Base-by-base conservation (phyloP, 306 rosid genomes). In the Albizia julibrissin region DNA sequence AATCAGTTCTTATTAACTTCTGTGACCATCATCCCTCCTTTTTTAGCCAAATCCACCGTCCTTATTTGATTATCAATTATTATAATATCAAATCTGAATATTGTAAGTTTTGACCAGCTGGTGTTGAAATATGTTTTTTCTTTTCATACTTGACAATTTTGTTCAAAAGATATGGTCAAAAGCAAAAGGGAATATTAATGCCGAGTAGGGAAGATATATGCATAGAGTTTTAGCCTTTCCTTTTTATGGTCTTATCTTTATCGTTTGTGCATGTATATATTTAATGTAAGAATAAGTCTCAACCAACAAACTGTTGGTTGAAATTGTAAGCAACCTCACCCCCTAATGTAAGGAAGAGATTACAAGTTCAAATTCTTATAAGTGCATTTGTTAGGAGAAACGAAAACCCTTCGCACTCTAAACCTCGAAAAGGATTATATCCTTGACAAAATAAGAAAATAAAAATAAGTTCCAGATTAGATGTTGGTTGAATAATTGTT, bases 261-360 rank as follows among this genome's bases (percentile, higher is more conserved):
- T 37, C 40, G 40, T 37, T 6, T 37, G 8, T 37, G 40, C 40
- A 37, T 37, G 8, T 49, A 49, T 44, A 44, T 44, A 12, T 16
- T 49, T 49, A 49, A 4, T 42, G 10, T 42, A 42, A 42, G 10
- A 49, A 49, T 49, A 49, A 2, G 8, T 14, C 4, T 1, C 40
- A 37, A 37, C 6, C 40, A 37, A 37, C 40, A 37, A 5, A 1
- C 0, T 37, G 0, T 37, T 37, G 40, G 40, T 37, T 37, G 1
- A 37, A 37, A 0, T 37, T 8, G 1, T 37, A 37, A 37, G 8
- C 8, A 0, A 1, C 40, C 8, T 37, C 0, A 0, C 1, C 4
- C 5, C 5, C n/a, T n/a, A n/a, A n/a, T 37, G 8, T 0, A 6
- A 37, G 1, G 6, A 37, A 0, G 6, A 6, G 8, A 37, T 0